A percentile compares a stretch with the other conserved stretches of the same genome.
Evolutionary conservation across 192 early-diverging fungal species (phyloP).

Genomic region (Coemansia sp.): DNA sequence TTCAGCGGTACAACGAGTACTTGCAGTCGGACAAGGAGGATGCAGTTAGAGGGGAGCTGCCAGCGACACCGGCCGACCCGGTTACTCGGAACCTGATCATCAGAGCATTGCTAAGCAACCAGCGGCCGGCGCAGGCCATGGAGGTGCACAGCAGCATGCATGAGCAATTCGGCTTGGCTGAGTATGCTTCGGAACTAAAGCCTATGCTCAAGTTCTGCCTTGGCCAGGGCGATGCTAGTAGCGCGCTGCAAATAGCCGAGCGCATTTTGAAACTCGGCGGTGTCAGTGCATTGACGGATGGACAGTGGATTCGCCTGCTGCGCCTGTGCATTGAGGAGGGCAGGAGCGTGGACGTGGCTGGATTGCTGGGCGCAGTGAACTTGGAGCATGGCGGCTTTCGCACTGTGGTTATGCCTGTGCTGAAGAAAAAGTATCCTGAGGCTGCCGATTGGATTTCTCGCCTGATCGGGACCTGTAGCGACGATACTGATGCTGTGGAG

Average conservation of each 20-base stretch:
- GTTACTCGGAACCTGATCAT: slow-evolving; percentile 28
- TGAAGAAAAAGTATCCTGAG: background rate
- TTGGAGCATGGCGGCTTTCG: background rate
- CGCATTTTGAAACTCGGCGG: slow-evolving; percentile 13
- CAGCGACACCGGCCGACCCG: slow-evolving; percentile 21
- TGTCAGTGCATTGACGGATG: background rate
- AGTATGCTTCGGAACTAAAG: slow-evolving; percentile 1
- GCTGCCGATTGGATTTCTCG: background rate
- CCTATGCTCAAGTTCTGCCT: slow-evolving; percentile 13
- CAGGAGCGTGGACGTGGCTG: background rate
- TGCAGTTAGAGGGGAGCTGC: background rate
- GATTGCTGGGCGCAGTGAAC: background rate
- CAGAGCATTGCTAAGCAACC: slow-evolving; percentile 16
- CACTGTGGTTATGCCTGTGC: background rate
- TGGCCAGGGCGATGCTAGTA: background rate
- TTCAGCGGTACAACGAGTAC: background rate
- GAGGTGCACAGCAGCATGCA: slow-evolving; percentile 14
- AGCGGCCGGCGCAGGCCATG: slow-evolving; percentile 19
- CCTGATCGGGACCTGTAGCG: background rate
- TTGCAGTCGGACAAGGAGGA: background rate
- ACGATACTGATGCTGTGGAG: background rate
- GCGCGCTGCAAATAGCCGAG: background rate
- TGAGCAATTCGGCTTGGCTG: slow-evolving; percentile 1
- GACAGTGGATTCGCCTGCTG: slow-evolving; percentile 14
- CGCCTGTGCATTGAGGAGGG: background rate